Evolutionary conservation across 176 grass and related monocot species (phyloP).

Genomic region (Raddia distichophylla): DNA sequence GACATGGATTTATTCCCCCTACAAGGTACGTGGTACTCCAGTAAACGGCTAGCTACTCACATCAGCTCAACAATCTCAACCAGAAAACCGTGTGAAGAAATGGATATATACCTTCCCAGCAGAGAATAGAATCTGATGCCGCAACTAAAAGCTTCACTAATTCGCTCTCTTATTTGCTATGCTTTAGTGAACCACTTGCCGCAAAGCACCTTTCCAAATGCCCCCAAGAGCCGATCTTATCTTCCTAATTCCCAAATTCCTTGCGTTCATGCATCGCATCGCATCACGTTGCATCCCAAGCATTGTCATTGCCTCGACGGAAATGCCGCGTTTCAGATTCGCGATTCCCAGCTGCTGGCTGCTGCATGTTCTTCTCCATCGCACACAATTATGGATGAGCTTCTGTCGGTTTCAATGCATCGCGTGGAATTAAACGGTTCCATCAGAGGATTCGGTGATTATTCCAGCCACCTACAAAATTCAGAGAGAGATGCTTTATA

Average conservation of each 20-base stretch:
- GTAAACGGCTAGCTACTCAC: neutral
- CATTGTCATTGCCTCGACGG: constrained; percentile 37
- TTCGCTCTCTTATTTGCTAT: constrained; percentile 4
- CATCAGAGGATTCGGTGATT: neutral
- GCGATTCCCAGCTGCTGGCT: constrained; percentile 5
- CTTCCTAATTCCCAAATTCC: neutral
- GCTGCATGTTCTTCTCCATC: constrained; percentile 14
- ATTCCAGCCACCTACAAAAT: constrained; percentile 9
- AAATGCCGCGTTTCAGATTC: neutral
- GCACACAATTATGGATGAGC: constrained; percentile 2
- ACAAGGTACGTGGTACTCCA: neutral
- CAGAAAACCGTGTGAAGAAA: constrained; percentile 47
- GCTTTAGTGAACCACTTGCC: constrained; percentile 41
- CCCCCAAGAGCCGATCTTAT: constrained; percentile 7
- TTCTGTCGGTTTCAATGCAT: neutral
- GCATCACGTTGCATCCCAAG: neutral
- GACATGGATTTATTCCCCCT: neutral
- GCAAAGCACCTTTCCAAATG: constrained; percentile 47
- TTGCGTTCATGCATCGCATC: neutral
- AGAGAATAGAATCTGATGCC: constrained; percentile 46
- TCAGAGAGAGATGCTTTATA: constrained; percentile 12
- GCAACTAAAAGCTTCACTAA: constrained; percentile 36
- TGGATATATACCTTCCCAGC: constrained; percentile 42
- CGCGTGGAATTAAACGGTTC: neutral
- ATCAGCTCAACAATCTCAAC: neutral